Evolutionary conservation across 208 protist genomes (phyloP), one percentile per base, ranked within the genome.

Genomic region (Leishmania martiniquensis): DNA sequence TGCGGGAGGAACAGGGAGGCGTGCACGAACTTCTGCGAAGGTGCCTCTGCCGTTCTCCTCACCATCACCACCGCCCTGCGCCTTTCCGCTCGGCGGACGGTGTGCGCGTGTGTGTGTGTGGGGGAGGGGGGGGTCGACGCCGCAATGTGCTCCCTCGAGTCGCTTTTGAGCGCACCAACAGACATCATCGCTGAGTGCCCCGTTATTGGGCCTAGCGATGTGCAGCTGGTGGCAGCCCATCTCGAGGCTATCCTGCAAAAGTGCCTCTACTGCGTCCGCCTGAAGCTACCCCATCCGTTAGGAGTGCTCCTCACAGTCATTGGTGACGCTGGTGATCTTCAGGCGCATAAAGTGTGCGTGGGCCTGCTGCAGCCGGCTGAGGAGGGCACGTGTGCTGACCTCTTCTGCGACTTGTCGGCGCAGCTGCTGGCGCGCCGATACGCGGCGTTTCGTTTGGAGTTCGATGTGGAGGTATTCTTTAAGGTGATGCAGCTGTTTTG

Each of bases 391-490:
- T 87, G 83, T 39, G 52, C 86, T 0, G 85, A 93, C 34, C 5
- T 93, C 0, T 85, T 96, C 29, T 68, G 67, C 39, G 76, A 85
- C 55, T 42, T 96, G 42, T 76, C 78, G 47, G 78, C 39, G 3
- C 82, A 86, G 47, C 79, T 96, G 32, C 72, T 96, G 7, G 81
- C 75, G 9, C 78, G 76, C 39, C 80, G 84, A 29, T 67, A 80
- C 10, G 83, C 80, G 10, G 42, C 65, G 0, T 75, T 96, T 34
- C 93, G 89, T 12, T 54, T 85, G 5, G 68, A 77, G 32, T 83
- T 96, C 17, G 87, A 94, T 45, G 74, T 93, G 47, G 89, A 93
- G 62, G 54, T 49, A 29, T 88, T 97, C 60, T 95, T 97, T 75
- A 85, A 89, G 39, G 66, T 93, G 15, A 49, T 93, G 55, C 89